phyloP scores from a whole-genome alignment of 2,329 filamentous ascomycete species.

The Aureobasidium sp. region DNA sequence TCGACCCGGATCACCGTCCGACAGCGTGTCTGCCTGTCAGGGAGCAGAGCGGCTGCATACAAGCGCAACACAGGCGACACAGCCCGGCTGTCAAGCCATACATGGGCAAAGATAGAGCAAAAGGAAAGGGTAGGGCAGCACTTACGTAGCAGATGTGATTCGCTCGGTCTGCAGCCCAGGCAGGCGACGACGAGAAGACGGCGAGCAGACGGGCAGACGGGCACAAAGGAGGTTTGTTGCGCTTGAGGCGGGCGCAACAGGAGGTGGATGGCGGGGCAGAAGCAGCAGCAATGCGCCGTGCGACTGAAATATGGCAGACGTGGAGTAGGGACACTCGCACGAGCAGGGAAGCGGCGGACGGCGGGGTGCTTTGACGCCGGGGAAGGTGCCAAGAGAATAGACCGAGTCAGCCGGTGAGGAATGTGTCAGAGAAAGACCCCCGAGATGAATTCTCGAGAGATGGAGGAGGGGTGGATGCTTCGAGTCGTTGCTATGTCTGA shows the following conservation, averaged over 20 bases:
- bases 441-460: neutral
- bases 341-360: conserved; percentile 10
- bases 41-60: conserved; percentile 4
- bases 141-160: neutral
- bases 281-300: conserved; percentile 4
- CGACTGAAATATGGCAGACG: conserved; percentile 4
- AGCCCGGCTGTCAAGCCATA: neutral
- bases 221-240: neutral
- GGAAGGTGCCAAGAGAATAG: conserved; percentile 3
- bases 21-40: conserved; percentile 5
- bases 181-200: neutral
- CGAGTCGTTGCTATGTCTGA: neutral
- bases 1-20: neutral
- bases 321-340: conserved; percentile 3
- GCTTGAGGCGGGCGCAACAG: neutral
- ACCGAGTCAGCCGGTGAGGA: conserved; percentile 12
- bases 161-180: neutral
- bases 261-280: neutral
- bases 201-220: neutral
- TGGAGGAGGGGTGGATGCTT: neutral
- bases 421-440: conserved; percentile 11
- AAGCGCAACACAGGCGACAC: neutral
- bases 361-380: conserved; percentile 10
- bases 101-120: neutral
- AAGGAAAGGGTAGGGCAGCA: neutral